phyloP scores from a whole-genome alignment of 2,329 filamentous ascomycete species.

The Dactylonectria macrodidyma region DNA sequence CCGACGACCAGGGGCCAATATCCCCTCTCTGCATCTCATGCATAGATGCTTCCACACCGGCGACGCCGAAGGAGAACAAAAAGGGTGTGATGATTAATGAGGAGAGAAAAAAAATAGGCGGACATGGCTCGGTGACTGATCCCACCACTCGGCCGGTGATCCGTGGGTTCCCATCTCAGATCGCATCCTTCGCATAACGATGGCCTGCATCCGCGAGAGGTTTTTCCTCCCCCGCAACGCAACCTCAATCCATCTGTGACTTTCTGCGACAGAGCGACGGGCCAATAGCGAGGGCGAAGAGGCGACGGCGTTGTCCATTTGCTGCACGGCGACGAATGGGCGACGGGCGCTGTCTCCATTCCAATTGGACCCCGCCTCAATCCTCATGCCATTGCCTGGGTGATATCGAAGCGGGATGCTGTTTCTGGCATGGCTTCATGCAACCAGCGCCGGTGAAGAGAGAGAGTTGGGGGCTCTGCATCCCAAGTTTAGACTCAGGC shows the following conservation, averaged over 20 bases:
- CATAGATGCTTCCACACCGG: conserved; percentile 10
- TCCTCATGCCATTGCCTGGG: conserved; percentile 15
- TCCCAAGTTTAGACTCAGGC: conserved; percentile 24
- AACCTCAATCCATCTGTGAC: conserved; percentile 10
- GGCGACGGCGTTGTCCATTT: conserved; percentile 35
- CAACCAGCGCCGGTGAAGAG: conserved; percentile 5
- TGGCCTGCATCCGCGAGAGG: conserved; percentile 11
- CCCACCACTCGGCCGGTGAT: conserved; percentile 25
- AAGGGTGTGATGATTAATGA: conserved; percentile 3
- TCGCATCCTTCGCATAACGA: conserved; percentile 27
- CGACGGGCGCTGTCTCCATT: conserved; percentile 33
- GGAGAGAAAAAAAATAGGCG: background rate
- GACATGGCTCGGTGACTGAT: background rate
- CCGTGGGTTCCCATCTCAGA: conserved; percentile 20
- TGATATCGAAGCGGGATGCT: conserved; percentile 26
- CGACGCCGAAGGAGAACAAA: background rate
- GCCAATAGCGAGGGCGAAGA: conserved; percentile 21
- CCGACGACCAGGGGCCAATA: conserved; percentile 2
- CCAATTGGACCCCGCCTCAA: conserved; percentile 38
- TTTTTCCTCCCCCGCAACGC: conserved; percentile 17
- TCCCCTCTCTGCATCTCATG: conserved; percentile 4
- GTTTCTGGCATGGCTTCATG: background rate
- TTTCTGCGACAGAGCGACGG: background rate
- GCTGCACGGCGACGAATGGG: conserved; percentile 39
- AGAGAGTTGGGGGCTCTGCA: conserved; percentile 1